phyloP scores from a whole-genome alignment of 2,329 filamentous ascomycete species.

The Periconia sp. region DNA sequence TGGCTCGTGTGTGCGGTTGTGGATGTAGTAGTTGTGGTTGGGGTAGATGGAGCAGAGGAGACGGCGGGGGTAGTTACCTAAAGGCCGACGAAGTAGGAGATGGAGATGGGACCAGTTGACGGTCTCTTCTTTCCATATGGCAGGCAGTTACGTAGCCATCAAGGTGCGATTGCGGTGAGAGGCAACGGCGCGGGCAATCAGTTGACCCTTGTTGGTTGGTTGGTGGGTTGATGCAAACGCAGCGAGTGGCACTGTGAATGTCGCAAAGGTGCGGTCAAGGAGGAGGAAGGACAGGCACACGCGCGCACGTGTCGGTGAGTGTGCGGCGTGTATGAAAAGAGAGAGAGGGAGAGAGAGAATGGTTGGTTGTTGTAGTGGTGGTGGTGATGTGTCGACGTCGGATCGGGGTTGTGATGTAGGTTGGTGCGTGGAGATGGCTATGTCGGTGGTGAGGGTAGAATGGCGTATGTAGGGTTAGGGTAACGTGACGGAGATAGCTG shows the following conservation, averaged over 20 bases:
- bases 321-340: no score
- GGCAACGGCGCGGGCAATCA: slow-evolving; percentile 11
- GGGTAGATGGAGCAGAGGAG: slow-evolving; percentile 9
- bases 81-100: slow-evolving; percentile 18
- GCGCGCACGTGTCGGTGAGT: no score
- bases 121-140: slow-evolving; percentile 32
- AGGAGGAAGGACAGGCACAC: no score
- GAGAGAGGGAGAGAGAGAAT: no score
- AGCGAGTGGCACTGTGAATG: background rate
- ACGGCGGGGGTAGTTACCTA: slow-evolving; percentile 23
- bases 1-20: slow-evolving; percentile 3
- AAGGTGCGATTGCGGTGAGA: slow-evolving; percentile 35
- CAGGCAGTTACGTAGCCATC: slow-evolving; percentile 34
- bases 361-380: no score
- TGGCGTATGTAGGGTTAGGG: no score
- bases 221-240: slow-evolving; percentile 4
- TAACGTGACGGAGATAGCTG: no score
- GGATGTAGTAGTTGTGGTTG: slow-evolving; percentile 10
- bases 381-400: no score
- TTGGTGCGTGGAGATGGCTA: no score
- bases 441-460: no score
- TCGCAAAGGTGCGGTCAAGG: no score
- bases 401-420: no score
- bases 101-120: slow-evolving; percentile 24
- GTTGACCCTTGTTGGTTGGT: background rate